Evolutionary conservation across 495 filamentous ascomycete species (phyloP).

Genomic region (Oidiodendron maius): DNA sequence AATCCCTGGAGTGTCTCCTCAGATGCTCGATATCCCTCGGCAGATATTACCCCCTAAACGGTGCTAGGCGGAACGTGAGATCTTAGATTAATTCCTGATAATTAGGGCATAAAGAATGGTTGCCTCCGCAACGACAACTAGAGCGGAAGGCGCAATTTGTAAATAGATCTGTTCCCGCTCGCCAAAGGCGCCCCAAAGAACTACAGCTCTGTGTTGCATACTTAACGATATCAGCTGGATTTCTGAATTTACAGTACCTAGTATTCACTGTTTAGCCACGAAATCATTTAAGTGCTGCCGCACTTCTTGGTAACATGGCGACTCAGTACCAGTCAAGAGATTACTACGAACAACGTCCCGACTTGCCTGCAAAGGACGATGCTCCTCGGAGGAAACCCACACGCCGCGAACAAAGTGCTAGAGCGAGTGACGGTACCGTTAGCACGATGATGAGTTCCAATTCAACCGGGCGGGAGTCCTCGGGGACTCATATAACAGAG

Average conservation of each 20-base stretch:
- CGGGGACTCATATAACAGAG: slow-evolving; percentile 77
- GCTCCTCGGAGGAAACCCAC: slow-evolving; percentile 44
- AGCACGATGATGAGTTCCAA: slow-evolving; percentile 67
- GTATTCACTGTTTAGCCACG: background rate
- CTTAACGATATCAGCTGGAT: background rate
- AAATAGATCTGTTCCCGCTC: background rate
- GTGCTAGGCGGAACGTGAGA: too few relatives aligned
- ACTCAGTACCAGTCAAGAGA: slow-evolving; percentile 43
- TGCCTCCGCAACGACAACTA: background rate
- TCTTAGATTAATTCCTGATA: too few relatives aligned
- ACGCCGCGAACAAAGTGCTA: slow-evolving; percentile 24
- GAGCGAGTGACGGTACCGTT: slow-evolving; percentile 29
- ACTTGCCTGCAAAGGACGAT: slow-evolving; percentile 37
- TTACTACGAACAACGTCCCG: slow-evolving; percentile 42
- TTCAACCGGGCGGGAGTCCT: slow-evolving; percentile 64
- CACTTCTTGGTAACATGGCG: slow-evolving; percentile 33
- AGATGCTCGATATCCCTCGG: background rate
- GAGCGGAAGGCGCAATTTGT: background rate
- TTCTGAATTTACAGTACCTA: background rate
- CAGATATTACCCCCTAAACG: too few relatives aligned
- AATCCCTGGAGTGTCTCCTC: background rate
- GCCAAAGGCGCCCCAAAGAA: background rate
- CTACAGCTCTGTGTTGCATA: background rate
- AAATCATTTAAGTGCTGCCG: slow-evolving; percentile 1
- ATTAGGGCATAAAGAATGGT: background rate